These are phyloP conservation scores for Auricularia sp. DNA, from an alignment of 768 basidiomycete genomes.

Conservation along the genomic window DNA sequence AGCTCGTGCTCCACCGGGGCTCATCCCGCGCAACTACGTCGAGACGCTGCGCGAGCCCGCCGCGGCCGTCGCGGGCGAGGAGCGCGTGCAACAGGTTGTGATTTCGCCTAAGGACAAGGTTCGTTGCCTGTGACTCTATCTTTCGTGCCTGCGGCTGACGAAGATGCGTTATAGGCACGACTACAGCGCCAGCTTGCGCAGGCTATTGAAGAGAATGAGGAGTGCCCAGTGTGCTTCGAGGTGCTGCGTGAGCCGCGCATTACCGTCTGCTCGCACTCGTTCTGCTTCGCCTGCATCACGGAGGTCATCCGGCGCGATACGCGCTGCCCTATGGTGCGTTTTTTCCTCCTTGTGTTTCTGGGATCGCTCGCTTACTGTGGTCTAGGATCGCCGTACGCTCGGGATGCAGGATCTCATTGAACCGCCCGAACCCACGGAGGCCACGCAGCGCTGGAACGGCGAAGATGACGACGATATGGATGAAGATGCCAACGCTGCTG, in stretches of 20 bases:
- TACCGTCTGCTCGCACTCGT: conserved; percentile 62
- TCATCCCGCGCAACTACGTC: conserved; percentile 63
- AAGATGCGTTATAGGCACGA: conserved; percentile 30
- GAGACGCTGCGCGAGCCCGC: conserved; percentile 41
- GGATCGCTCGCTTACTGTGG: neutral
- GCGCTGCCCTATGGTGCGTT: conserved; percentile 71
- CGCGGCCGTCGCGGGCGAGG: conserved; percentile 15
- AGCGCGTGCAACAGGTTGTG: neutral
- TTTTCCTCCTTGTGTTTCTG: neutral
- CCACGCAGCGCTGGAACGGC: conserved; percentile 39
- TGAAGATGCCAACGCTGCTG: conserved; percentile 19
- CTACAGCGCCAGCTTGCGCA: conserved; percentile 52
- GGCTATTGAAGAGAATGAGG: conserved; percentile 71
- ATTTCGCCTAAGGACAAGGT: neutral
- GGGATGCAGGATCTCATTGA: conserved; percentile 47
- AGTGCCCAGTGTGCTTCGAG: conserved; percentile 69
- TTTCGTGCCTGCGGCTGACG: neutral
- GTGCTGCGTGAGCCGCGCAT: conserved; percentile 57
- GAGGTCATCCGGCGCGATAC: conserved; percentile 60
- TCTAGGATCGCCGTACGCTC: conserved; percentile 62
- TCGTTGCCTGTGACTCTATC: neutral
- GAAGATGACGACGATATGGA: conserved; percentile 26
- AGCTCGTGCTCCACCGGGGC: conserved; percentile 67
- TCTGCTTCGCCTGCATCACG: conserved; percentile 63
- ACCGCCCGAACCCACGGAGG: conserved; percentile 54